These are phyloP conservation scores for Cystofilobasidium bisporidii DNA, from an alignment of 768 basidiomycete species.

Conservation along the genomic window DNA sequence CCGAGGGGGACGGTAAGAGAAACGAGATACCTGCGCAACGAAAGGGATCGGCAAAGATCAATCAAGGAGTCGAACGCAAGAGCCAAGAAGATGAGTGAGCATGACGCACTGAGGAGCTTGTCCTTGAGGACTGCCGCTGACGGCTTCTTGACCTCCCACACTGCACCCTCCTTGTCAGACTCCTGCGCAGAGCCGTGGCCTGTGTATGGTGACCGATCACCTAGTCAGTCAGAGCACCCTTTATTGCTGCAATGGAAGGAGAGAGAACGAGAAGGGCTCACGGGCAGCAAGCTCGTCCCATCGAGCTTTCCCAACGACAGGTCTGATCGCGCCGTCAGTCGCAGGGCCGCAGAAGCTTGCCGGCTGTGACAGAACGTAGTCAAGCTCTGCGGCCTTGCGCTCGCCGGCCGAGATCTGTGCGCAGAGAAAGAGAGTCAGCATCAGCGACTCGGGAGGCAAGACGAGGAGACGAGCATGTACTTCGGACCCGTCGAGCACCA, in stretches of 20 bases:
- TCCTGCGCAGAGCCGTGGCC: background rate
- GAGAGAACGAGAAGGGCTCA: constrained; percentile 1
- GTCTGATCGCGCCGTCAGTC: background rate
- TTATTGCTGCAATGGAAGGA: background rate
- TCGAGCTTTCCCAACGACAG: constrained; percentile 2
- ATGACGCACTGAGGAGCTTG: constrained; percentile 13
- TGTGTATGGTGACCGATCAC: background rate
- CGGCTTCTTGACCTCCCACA: background rate
- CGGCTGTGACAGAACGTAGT: constrained; percentile 56
- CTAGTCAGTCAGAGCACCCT: background rate
- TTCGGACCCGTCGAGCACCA: constrained; percentile 22
- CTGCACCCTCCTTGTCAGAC: background rate
- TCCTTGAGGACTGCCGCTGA: constrained; percentile 2
- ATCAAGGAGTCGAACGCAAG: background rate
- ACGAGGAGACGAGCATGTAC: background rate
- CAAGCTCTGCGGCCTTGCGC: constrained; percentile 68
- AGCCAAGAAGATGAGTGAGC: background rate
- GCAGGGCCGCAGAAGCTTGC: background rate
- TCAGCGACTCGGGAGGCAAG: no score
- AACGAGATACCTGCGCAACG: constrained; percentile 10
- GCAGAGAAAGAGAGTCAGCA: background rate
- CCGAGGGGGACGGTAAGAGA: background rate
- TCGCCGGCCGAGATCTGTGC: constrained; percentile 58
- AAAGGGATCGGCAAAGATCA: no score
- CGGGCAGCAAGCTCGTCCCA: constrained; percentile 17